phyloP scores from a whole-genome alignment of 176 grass and related monocot species.

The Rhynchospora pubera region DNA sequence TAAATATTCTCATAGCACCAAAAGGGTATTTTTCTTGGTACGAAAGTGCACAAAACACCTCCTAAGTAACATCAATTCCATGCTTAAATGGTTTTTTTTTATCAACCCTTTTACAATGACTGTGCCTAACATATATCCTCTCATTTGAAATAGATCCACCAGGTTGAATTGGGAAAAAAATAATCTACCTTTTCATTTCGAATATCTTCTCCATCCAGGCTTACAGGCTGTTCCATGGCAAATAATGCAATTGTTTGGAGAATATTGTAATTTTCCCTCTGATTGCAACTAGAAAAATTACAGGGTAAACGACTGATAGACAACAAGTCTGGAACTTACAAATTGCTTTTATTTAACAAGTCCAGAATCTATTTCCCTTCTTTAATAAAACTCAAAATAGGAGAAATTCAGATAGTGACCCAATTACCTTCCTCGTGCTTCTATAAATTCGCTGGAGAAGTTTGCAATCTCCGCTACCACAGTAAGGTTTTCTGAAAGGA shows the following conservation, averaged over 20 bases:
- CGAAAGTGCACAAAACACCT: neutral
- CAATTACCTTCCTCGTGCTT: too few species aligned
- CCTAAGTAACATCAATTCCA: neutral
- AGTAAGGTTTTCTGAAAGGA: too few species aligned
- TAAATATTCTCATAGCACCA: neutral
- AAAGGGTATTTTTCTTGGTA: neutral
- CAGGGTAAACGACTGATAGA: neutral
- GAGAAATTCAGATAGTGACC: too few species aligned
- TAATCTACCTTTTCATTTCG: slow-evolving; percentile 78
- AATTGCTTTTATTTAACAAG: neutral
- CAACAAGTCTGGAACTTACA: neutral
- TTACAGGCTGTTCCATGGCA: slow-evolving; percentile 87
- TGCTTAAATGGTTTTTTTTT: neutral
- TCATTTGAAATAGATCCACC: neutral
- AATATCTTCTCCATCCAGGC: slow-evolving; percentile 91
- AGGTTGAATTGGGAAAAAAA: neutral
- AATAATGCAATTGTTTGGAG: slow-evolving; percentile 89
- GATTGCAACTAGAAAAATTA: neutral
- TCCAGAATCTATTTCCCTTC: neutral
- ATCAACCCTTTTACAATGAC: neutral
- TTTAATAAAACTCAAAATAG: neutral
- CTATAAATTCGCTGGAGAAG: too few species aligned
- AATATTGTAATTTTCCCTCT: too few species aligned
- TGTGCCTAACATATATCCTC: neutral
- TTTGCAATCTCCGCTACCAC: too few species aligned